A percentile compares a stretch with the other conserved stretches of the same genome.
phyloP scores from a whole-genome alignment of 2,329 filamentous ascomycete genomes.

The Fusarium pseudocircinatum region DNA sequence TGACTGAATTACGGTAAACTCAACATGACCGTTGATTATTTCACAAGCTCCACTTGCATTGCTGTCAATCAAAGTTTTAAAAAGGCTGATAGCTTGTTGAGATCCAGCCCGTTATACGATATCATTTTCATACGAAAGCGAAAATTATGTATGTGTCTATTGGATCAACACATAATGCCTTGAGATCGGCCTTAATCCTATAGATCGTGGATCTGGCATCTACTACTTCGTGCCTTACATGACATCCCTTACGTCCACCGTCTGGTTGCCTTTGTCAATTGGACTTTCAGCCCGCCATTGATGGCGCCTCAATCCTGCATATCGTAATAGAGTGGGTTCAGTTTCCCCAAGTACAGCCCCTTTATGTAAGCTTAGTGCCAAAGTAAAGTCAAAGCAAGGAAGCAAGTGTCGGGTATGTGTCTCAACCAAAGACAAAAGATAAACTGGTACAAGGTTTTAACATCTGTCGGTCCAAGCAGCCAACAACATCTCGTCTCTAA shows the following conservation, averaged over 20 bases:
- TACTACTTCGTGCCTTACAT: background rate
- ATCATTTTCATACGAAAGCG: background rate
- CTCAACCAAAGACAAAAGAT: background rate
- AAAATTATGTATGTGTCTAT: background rate
- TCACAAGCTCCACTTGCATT: slow-evolving; percentile 1
- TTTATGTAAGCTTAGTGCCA: slow-evolving; percentile 5
- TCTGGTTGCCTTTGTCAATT: background rate
- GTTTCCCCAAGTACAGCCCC: slow-evolving; percentile 5
- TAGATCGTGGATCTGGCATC: slow-evolving; percentile 1
- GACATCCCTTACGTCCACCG: slow-evolving; percentile 8
- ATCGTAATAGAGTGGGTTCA: slow-evolving; percentile 10
- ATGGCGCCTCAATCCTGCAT: slow-evolving; percentile 23
- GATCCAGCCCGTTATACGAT: background rate
- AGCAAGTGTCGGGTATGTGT: background rate
- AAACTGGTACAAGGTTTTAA: slow-evolving; percentile 1
- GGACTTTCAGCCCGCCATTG: background rate
- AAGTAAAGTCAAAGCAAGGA: background rate
- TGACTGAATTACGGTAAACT: slow-evolving; percentile 7
- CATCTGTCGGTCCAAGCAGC: background rate
- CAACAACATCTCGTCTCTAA: background rate
- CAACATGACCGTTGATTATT: slow-evolving; percentile 3
- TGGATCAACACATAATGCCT: background rate
- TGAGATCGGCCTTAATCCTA: background rate
- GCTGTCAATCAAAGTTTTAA: background rate
- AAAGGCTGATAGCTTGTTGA: background rate